Evolutionary conservation across 2,329 filamentous ascomycete genomes (phyloP), one percentile per base, ranked within the genome.

Genomic region (Bipolaris oryzae): DNA sequence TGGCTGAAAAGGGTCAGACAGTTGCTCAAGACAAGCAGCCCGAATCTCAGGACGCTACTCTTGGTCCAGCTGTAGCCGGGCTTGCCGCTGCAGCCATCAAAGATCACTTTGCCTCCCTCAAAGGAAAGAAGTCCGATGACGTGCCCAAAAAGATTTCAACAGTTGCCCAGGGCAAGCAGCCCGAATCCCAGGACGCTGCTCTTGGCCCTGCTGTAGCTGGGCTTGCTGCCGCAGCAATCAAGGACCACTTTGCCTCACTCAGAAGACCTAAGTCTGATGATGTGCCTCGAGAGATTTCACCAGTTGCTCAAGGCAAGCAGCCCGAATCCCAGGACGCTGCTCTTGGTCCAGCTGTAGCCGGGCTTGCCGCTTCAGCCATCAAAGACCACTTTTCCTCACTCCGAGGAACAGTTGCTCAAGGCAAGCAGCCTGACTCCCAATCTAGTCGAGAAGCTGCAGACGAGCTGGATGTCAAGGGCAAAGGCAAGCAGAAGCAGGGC

Each of bases 21-120:
- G 21, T 21, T 21, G 21, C 21, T 21, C 21, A 21, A 21, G 21
- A 5, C 21, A 21, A 21, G 21, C 21, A 21, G 21, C 21, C 21
- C 21, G 21, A 21, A 21, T 21, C 21, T 7, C 66, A 73, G 52
- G 63, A 67, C 43, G 68, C 71, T 44, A 68, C 70, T 25, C 60
- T 74, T 6, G 70, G 69, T n/a, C 63, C 63, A 35, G 46, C 71
- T 4, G 55, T 70, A 1, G 72, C 70, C 5, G 72, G 69, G 21
- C 56, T 65, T n/a, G 55, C 63, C 7, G 66, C 67, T 9, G 60
- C 64, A n/a, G 47, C 61, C 5, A 46, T 66, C 7, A 54, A 55
- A 34, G 55, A 65, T 21, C 60, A 62, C 10, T 62, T 64, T 11
- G 44, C 60, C 13, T 67, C 70, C 3, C 57, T 65, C 18, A 53